Evolutionary conservation across 352 stramenopile species (phyloP), one percentile per base, ranked within the genome.

Genomic region (Saprolegnia diclina): DNA sequence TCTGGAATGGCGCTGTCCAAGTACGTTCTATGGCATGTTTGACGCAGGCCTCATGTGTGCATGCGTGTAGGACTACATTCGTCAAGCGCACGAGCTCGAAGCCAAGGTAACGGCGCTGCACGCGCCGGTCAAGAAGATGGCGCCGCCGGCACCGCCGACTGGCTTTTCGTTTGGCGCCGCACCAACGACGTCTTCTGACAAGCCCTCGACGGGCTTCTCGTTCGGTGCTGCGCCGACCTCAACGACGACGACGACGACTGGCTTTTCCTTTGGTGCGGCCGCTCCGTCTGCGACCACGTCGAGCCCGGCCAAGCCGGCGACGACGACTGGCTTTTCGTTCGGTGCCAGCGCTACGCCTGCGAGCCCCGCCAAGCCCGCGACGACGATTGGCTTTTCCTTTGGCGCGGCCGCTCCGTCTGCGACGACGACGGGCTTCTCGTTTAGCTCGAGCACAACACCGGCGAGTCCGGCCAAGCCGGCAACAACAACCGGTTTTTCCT

Each of bases 1-100:
- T 80, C 71, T 95, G 87, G 87, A 77, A 77, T 37, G 74, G 67
- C 0, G 81, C 82, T 21, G 76, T 86, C 35, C 74, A 91, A 77
- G 80, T 88, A 44, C n/a, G n/a, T n/a, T n/a, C n/a, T n/a, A n/a
- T n/a, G 0, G 56, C 21, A 32, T 42, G 46, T 5, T 13, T 57
- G 0, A n/a, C 29, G 4, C 11, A 26, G 29, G 29, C 29, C n/a
- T 68, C 42, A 55, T 72, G 40, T 67, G 22, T 4, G 54, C 50
- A 5, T 14, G 4, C 21, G 56, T 78, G 21, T 64, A 90, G 77
- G 87, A 94, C 35, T 94, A 94, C 57, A 54, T 91, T 32, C 82
- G 82, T 65, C 82, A 91, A 56, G 87, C 83, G 29, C 64, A 72
- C 42, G 75, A 77, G 37, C 85, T 94, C 38, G 81, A 74, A 5